These are phyloP conservation scores for Areca catechu DNA, from an alignment of 176 grass and related monocot species.

Conservation along the genomic window DNA sequence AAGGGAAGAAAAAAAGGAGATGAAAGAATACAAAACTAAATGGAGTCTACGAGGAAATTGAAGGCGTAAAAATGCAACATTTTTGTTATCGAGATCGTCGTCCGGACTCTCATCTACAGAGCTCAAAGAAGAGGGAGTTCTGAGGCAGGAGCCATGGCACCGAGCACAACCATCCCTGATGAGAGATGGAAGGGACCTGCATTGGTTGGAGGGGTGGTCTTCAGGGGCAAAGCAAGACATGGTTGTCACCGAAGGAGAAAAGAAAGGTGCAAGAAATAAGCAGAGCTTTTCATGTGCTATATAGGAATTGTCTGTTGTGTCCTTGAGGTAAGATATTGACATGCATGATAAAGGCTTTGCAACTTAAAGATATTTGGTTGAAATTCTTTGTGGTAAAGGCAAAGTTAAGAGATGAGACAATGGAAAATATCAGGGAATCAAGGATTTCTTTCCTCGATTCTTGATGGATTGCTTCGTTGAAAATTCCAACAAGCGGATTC, in stretches of 20 bases:
- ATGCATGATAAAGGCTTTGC: slow-evolving; percentile 58
- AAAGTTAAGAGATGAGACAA: slow-evolving; percentile 37
- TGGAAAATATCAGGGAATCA: background rate
- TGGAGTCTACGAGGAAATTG: too few species aligned
- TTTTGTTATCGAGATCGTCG: slow-evolving; percentile 40
- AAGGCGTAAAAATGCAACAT: slow-evolving; percentile 9
- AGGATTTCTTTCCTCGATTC: slow-evolving; percentile 1
- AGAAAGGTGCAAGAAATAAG: background rate
- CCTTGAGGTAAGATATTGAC: slow-evolving; percentile 28
- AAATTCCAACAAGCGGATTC: background rate
- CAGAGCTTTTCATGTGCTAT: background rate
- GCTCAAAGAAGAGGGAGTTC: slow-evolving; percentile 47
- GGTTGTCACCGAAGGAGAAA: background rate
- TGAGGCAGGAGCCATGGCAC: slow-evolving; percentile 61
- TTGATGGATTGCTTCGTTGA: slow-evolving; percentile 1
- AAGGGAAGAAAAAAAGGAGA: too few species aligned
- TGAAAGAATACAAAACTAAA: too few species aligned
- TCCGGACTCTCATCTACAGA: slow-evolving; percentile 32
- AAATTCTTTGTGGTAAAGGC: slow-evolving; percentile 68
- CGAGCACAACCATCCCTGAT: slow-evolving; percentile 53
- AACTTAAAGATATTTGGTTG: slow-evolving; percentile 26
- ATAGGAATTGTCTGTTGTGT: too few species aligned
- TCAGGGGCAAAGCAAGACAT: slow-evolving; percentile 58
- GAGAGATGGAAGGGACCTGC: slow-evolving; percentile 51
- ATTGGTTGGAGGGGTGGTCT: slow-evolving; percentile 24